Evolutionary conservation across 192 early-diverging fungal genomes (phyloP), one percentile per base, ranked within the genome.

Genomic region (Entomortierella beljakovae): DNA sequence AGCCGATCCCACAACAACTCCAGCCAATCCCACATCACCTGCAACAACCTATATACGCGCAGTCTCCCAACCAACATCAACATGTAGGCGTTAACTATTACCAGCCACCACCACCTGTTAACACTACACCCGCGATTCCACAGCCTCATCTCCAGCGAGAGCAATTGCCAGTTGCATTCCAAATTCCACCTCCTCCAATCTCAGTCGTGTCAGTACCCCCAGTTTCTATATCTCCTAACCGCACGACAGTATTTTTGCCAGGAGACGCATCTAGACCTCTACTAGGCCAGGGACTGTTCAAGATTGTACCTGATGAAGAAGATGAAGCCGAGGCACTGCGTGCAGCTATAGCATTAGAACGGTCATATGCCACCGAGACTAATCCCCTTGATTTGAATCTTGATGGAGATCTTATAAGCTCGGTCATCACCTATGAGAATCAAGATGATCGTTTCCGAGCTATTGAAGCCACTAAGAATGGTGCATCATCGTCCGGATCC

Each of bases 301-400:
- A 79, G 25, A 65, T 79, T 32, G 75, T 79, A 1, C 75, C 75
- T 0, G 75, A 79, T 65, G 66, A 61, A 20, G 75, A 79, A 34
- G 75, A 79, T 54, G 49, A 68, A 3, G 67, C 69, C 18, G 74
- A 77, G 29, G 59, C 58, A n/a, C 43, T 15, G 10, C 66, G 64
- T 31, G 35, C 13, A 29, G 52, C 49, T 20, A 37, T 40, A 26
- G 61, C 54, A 1, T 16, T 13, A 56, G 37, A 10, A 29, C 34
- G 29, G n/a, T 29, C 25, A 34, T 46, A 3, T 0, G 25, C 57
- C 37, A 60, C 28, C 11, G n/a, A 22, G 0, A 48, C 54, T 20
- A 22, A 42, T 37, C 58, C 50, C 0, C 18, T 79, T 31, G 64
- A 79, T 10, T 43, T 79, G 26, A 64, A 65, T 55, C 67, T 79